These are phyloP conservation scores for Fusarium sp. DNA, from an alignment of 2,329 filamentous ascomycete species.

Conservation along the genomic window DNA sequence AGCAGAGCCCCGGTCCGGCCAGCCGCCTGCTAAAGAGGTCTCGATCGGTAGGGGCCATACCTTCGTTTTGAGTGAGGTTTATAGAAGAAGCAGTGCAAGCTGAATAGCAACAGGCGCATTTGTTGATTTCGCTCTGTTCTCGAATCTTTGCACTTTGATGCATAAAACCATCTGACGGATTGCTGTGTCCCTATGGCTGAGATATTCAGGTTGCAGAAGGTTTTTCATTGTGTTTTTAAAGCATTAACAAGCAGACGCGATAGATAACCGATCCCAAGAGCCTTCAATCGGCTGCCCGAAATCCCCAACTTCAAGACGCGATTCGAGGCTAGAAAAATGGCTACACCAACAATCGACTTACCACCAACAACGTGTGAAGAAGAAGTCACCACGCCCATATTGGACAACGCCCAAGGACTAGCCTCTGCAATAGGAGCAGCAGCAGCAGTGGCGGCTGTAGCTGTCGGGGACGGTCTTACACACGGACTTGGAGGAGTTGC, in stretches of 20 bases:
- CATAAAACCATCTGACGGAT: not conserved
- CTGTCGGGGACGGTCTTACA: constrained; percentile 30
- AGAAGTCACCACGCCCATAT: constrained; percentile 36
- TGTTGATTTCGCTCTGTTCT: constrained; percentile 3
- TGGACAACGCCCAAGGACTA: constrained; percentile 41
- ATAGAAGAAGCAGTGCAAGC: constrained; percentile 33
- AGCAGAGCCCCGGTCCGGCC: constrained; percentile 40
- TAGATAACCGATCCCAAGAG: not conserved
- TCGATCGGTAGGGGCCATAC: constrained; percentile 10
- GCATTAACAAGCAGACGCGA: constrained; percentile 8
- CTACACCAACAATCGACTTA: constrained; percentile 42
- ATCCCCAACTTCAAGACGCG: not conserved
- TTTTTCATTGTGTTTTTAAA: constrained; percentile 7
- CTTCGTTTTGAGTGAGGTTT: constrained; percentile 19
- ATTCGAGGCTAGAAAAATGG: constrained; percentile 24
- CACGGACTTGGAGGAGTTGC: constrained; percentile 14
- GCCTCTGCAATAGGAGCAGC: constrained; percentile 42
- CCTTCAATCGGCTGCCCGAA: not conserved
- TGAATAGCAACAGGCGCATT: constrained; percentile 4
- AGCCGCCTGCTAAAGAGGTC: constrained; percentile 31
- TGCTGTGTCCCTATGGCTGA: constrained; percentile 25
- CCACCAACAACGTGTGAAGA: constrained; percentile 41
- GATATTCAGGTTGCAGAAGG: not conserved
- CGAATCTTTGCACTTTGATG: constrained; percentile 8
- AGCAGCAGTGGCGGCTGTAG: constrained; percentile 39